These are phyloP conservation scores for Hansenula sp. DNA, from an alignment of 1,139 yeast species.

Conservation along the genomic window DNA sequence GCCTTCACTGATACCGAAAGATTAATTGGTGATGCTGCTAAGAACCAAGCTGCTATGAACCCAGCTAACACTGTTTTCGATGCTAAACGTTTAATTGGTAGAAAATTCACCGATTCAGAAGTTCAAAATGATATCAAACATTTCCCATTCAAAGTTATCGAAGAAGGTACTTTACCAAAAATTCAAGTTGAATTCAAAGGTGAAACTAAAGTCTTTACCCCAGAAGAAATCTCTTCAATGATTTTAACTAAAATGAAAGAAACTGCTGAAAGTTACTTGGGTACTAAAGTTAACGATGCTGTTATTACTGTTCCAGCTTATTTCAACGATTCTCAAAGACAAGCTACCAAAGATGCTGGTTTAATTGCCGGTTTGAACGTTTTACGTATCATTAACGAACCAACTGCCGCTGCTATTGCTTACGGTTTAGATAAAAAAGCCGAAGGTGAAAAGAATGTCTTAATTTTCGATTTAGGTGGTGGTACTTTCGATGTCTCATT, in stretches of 20 bases:
- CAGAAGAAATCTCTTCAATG: constrained; percentile 97
- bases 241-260: constrained; percentile 97
- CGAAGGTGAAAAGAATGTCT: constrained; percentile 83
- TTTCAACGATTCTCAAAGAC: constrained; percentile 98
- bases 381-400: constrained; percentile 96
- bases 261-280: constrained; percentile 94
- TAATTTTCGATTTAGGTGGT: constrained; percentile 98
- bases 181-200: constrained; percentile 94
- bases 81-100: constrained; percentile 98
- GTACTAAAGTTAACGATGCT: constrained; percentile 89
- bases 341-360: constrained; percentile 99
- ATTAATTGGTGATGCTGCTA: constrained; percentile 98
- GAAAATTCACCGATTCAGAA: constrained; percentile 84
- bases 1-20: constrained; percentile 98
- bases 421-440: constrained; percentile 95
- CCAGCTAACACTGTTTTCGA: constrained; percentile 96
- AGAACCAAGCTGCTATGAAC: constrained; percentile 98
- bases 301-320: constrained; percentile 97
- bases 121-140: constrained; percentile 96
- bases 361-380: constrained; percentile 97
- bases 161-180: constrained; percentile 84
- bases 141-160: constrained; percentile 95
- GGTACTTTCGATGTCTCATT: constrained; percentile 99
- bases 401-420: constrained; percentile 98
- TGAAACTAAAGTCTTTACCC: constrained; percentile 92